Percentiles rank a stretch among this genome's conserved stretches.
Evolutionary conservation across 2,329 filamentous ascomycete genomes (phyloP).

Genomic region (Neonectria sp.): DNA sequence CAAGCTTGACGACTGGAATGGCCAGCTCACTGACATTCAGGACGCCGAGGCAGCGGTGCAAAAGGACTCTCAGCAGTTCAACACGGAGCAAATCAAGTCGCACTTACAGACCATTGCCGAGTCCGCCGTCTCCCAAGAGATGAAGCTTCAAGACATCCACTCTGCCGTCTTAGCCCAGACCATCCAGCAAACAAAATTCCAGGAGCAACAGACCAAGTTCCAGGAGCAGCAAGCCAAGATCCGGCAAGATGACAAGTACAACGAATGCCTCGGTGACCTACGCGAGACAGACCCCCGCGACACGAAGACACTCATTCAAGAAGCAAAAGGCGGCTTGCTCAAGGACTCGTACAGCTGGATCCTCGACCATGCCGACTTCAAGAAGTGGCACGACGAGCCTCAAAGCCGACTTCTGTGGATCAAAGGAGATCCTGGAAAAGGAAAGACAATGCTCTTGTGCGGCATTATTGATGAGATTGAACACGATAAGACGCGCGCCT

Average conservation of each 20-base stretch:
- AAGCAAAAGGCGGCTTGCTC: constrained; percentile 32
- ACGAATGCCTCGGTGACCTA: not conserved
- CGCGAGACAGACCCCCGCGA: constrained; percentile 12
- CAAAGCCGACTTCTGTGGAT: constrained; percentile 50
- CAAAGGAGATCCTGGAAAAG: constrained; percentile 54
- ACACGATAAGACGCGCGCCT: not conserved
- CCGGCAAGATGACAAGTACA: constrained; percentile 1
- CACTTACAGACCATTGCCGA: constrained; percentile 21
- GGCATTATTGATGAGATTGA: constrained; percentile 43
- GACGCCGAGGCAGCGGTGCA: constrained; percentile 43
- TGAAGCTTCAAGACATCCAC: constrained; percentile 3
- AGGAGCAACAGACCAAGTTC: constrained; percentile 1
- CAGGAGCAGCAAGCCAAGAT: constrained; percentile 7
- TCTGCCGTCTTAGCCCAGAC: not conserved
- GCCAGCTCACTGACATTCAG: constrained; percentile 46
- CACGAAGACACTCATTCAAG: constrained; percentile 8
- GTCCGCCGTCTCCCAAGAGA: not conserved
- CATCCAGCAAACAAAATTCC: constrained; percentile 1
- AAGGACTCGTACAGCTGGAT: constrained; percentile 52
- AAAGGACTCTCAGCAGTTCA: constrained; percentile 30
- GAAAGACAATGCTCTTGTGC: constrained; percentile 56
- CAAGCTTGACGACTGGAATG: constrained; percentile 54
- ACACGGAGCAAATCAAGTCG: constrained; percentile 24
- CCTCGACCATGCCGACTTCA: constrained; percentile 46
- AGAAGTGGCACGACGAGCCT: constrained; percentile 43